A percentile compares a stretch with the other conserved stretches of the same genome.
These are phyloP conservation scores for Lepiota venenata DNA, from an alignment of 768 basidiomycete genomes.

Conservation along the genomic window DNA sequence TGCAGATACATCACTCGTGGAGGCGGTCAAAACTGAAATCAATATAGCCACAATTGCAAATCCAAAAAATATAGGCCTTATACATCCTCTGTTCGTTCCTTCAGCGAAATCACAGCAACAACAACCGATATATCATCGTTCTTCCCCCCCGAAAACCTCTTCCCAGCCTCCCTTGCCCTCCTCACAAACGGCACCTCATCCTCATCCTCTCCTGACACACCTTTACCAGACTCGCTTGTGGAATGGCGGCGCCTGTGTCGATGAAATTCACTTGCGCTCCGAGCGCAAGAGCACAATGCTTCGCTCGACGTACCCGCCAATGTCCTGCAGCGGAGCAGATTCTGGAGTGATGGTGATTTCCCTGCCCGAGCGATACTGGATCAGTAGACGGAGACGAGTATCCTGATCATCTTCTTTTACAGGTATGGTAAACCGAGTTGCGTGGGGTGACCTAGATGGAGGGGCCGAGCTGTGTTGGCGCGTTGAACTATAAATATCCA, in stretches of 20 bases:
- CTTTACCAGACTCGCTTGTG: too few relatives aligned
- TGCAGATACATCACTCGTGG: too few relatives aligned
- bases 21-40: too few relatives aligned
- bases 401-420: constrained; percentile 56
- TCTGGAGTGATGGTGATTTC: too few relatives aligned
- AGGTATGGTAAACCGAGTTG: constrained; percentile 62
- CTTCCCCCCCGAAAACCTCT: constrained; percentile 76
- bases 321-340: too few relatives aligned
- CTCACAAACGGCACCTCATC: constrained; percentile 80
- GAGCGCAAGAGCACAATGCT: too few relatives aligned
- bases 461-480: constrained; percentile 43
- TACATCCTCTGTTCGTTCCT: background rate
- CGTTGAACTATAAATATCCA: constrained; percentile 31
- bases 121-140: constrained; percentile 58
- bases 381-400: background rate
- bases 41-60: too few relatives aligned
- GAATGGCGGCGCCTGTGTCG: too few relatives aligned
- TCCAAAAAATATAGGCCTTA: too few relatives aligned
- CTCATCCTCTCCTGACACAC: constrained; percentile 15
- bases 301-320: too few relatives aligned
- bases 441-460: constrained; percentile 27
- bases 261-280: too few relatives aligned
- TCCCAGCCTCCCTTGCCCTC: constrained; percentile 73
- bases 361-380: background rate
- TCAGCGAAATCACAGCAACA: constrained; percentile 32